These are phyloP conservation scores for Thuidium tamariscinum DNA, from an alignment of 225 moss, liverwort and hornwort species.

Conservation along the genomic window DNA sequence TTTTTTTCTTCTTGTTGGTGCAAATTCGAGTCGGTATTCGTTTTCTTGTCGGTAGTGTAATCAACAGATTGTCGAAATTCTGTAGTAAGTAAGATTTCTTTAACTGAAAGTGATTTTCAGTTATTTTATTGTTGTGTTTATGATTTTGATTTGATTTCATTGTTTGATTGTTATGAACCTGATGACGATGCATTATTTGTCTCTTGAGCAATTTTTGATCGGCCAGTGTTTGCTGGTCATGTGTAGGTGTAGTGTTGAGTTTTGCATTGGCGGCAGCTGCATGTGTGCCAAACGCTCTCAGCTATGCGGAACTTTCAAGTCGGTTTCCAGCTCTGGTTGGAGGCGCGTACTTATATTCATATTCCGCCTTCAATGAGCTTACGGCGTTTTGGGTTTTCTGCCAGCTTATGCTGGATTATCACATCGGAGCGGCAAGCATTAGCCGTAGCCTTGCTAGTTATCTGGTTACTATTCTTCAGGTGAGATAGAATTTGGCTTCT, in stretches of 20 bases:
- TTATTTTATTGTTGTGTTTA: not conserved
- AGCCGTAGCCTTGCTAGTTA: constrained; percentile 91
- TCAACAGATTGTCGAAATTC: not conserved
- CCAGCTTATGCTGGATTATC: constrained; percentile 94
- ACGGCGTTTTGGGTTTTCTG: constrained; percentile 89
- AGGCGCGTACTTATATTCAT: constrained; percentile 89
- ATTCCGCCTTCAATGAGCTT: constrained; percentile 89
- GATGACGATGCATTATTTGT: not conserved
- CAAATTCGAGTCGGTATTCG: not conserved
- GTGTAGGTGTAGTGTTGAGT: constrained; percentile 73
- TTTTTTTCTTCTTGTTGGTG: not conserved
- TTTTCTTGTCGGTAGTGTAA: not conserved
- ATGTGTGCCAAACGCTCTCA: constrained; percentile 80
- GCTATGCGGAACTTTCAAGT: constrained; percentile 84
- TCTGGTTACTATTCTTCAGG: constrained; percentile 59
- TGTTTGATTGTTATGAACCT: not conserved
- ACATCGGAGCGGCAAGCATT: constrained; percentile 94
- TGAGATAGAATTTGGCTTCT: constrained; percentile 7
- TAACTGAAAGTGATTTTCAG: not conserved
- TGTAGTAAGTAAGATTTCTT: not conserved
- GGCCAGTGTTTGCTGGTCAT: not conserved
- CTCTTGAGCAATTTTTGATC: not conserved
- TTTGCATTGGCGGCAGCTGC: constrained; percentile 84
- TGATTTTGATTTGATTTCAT: not conserved
- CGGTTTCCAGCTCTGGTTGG: constrained; percentile 91